A percentile compares a stretch with the other conserved stretches of the same genome.
Conservation (phyloP, 1,139 yeast species). For the Protomyces arabidopsidicola region DNA sequence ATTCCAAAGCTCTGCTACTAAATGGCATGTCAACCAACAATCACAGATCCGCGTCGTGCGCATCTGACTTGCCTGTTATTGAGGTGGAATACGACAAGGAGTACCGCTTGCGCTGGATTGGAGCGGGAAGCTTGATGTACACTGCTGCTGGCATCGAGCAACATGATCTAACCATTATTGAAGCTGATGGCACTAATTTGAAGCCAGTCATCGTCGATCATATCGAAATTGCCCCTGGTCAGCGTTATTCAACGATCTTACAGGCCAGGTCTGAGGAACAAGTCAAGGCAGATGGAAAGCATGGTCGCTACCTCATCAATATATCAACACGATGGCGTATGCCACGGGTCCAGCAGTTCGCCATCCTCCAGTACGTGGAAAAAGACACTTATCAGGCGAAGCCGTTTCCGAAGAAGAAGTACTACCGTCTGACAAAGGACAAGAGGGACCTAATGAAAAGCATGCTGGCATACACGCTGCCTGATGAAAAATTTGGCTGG, state of each 20-base stretch:
- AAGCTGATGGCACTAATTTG: constrained; percentile 69
- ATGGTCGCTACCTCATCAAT: constrained; percentile 39
- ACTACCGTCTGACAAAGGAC: constrained; percentile 46
- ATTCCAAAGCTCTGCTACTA: constrained; percentile 43
- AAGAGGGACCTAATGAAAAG: constrained; percentile 40
- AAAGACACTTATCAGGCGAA: neutral
- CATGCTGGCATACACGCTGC: constrained; percentile 16
- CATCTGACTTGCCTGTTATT: constrained; percentile 36
- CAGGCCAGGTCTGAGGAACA: constrained; percentile 42
- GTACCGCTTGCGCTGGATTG: constrained; percentile 50
- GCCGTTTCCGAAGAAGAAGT: neutral
- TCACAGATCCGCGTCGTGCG: constrained; percentile 26
- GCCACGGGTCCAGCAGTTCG: constrained; percentile 32
- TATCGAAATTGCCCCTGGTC: constrained; percentile 53
- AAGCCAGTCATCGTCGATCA: constrained; percentile 49
- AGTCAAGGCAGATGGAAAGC: constrained; percentile 21
- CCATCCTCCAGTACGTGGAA: constrained; percentile 1
- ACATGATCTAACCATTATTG: constrained; percentile 55
- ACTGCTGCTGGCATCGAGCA: constrained; percentile 52
- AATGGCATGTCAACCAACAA: constrained; percentile 30
- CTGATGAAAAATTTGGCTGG: constrained; percentile 47
- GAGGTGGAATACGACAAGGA: constrained; percentile 48
- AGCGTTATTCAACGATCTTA: constrained; percentile 7
- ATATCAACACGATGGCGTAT: constrained; percentile 41
- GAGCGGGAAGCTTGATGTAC: constrained; percentile 54